phyloP scores from a whole-genome alignment of 768 basidiomycete genomes.

The Gloeophyllum trabeum region DNA sequence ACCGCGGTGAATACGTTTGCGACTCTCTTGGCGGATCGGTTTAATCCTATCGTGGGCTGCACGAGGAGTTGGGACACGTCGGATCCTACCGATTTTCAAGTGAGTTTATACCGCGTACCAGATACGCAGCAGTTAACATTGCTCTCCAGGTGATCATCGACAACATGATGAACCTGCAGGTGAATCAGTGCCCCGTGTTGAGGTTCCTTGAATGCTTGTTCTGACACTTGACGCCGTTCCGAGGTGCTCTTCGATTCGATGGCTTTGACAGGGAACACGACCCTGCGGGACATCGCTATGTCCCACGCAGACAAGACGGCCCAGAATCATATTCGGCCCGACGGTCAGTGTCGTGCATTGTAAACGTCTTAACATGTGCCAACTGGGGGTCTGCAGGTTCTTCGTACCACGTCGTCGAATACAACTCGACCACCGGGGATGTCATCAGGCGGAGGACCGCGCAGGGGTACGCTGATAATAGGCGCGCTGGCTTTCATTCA shows the following conservation, averaged over 20 bases:
- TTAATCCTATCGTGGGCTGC: slow-evolving; percentile 48
- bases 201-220: neutral
- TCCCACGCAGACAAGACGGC: slow-evolving; percentile 59
- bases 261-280: slow-evolving; percentile 47
- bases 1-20: slow-evolving; percentile 49
- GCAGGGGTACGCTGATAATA: slow-evolving; percentile 48
- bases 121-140: neutral
- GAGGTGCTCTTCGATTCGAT: slow-evolving; percentile 45
- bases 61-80: slow-evolving; percentile 59
- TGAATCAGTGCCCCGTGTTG: slow-evolving; percentile 4
- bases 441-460: slow-evolving; percentile 46
- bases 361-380: neutral
- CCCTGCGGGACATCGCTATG: slow-evolving; percentile 46
- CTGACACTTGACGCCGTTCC: neutral
- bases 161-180: slow-evolving; percentile 73
- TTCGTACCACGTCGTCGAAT: slow-evolving; percentile 48
- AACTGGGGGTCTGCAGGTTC: slow-evolving; percentile 10
- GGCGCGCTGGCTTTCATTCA: slow-evolving; percentile 8
- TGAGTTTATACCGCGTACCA: slow-evolving; percentile 11
- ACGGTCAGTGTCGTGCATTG: slow-evolving; percentile 30
- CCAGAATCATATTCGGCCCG: slow-evolving; percentile 50
- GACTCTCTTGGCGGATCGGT: slow-evolving; percentile 41
- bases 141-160: slow-evolving; percentile 55
- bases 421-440: slow-evolving; percentile 50
- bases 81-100: slow-evolving; percentile 50